Conservation (phyloP, 2,329 filamentous ascomycete species). For the Decorospora gaudefroyi region DNA sequence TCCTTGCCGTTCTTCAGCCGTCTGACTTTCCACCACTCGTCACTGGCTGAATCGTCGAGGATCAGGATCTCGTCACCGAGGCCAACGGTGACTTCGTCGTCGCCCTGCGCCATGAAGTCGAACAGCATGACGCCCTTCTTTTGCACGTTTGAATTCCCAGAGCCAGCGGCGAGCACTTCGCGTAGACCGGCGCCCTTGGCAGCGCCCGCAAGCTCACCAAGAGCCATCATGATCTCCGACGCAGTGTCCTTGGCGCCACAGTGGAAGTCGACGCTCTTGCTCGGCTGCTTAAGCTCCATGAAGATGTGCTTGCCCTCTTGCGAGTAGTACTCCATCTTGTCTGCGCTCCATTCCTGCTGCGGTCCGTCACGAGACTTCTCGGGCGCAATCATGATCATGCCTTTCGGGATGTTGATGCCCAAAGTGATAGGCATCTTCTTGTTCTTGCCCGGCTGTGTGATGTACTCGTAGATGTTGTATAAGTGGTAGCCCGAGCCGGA, state of each 20-base stretch:
- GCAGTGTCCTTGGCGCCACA: slow-evolving; percentile 97
- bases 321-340: slow-evolving; percentile 96
- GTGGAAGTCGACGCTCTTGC: slow-evolving; percentile 95
- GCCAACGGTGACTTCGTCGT: slow-evolving; percentile 92
- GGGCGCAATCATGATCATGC: slow-evolving; percentile 86
- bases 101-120: slow-evolving; percentile 94
- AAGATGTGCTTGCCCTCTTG: slow-evolving; percentile 98
- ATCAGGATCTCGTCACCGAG: slow-evolving; percentile 89
- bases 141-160: slow-evolving; percentile 62
- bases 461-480: slow-evolving; percentile 97
- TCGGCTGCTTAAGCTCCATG: slow-evolving; percentile 86
- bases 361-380: slow-evolving; percentile 82
- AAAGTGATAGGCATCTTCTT: slow-evolving; percentile 99
- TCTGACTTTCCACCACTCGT: slow-evolving; percentile 98
- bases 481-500: slow-evolving; percentile 85
- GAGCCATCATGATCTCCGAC: slow-evolving; percentile 83
- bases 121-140: slow-evolving; percentile 89
- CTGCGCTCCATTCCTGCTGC: slow-evolving; percentile 89
- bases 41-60: slow-evolving; percentile 86
- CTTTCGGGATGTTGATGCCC: slow-evolving; percentile 88
- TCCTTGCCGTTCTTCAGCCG: slow-evolving; percentile 90
- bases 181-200: slow-evolving; percentile 79
- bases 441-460: slow-evolving; percentile 93
- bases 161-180: slow-evolving; percentile 82
- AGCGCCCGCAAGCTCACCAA: slow-evolving; percentile 88